Percentiles rank a stretch among this genome's conserved stretches.
Evolutionary conservation across 768 basidiomycete species (phyloP).

Genomic region (Trametes elegans): DNA sequence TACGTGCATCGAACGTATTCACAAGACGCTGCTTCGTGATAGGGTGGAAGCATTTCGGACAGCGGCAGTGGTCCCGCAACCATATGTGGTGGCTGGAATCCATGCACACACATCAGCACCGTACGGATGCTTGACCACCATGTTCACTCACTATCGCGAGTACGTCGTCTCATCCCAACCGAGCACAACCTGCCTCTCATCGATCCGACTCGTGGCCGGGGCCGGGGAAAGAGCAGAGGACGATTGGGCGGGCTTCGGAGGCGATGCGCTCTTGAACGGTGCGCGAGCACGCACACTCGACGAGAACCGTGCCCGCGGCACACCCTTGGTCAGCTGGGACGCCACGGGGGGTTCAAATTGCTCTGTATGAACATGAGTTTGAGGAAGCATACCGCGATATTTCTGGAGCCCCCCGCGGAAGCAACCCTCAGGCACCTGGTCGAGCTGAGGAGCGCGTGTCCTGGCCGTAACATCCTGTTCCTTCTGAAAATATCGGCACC

Average conservation of each 20-base stretch:
- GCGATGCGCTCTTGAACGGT: background rate
- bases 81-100: conserved; percentile 78
- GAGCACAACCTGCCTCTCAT: conserved; percentile 61
- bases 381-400: background rate
- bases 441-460: background rate
- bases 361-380: no score
- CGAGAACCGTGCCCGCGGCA: background rate
- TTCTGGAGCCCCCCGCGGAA: background rate
- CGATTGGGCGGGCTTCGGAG: background rate
- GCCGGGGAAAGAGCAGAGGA: background rate
- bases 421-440: background rate
- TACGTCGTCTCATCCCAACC: conserved; percentile 71
- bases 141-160: conserved; percentile 69
- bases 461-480: background rate
- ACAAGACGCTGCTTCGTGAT: conserved; percentile 88
- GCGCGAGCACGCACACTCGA: background rate
- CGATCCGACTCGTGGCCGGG: conserved; percentile 40
- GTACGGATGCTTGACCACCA: background rate
- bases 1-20: conserved; percentile 73
- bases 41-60: conserved; percentile 81
- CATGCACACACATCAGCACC: background rate
- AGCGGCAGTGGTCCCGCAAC: conserved; percentile 92
- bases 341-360: no score
- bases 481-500: background rate
- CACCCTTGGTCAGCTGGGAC: no score